Evolutionary conservation across 352 stramenopile species (phyloP), one percentile per base, ranked within the genome.

Genomic region (Phytophthora brassicae): DNA sequence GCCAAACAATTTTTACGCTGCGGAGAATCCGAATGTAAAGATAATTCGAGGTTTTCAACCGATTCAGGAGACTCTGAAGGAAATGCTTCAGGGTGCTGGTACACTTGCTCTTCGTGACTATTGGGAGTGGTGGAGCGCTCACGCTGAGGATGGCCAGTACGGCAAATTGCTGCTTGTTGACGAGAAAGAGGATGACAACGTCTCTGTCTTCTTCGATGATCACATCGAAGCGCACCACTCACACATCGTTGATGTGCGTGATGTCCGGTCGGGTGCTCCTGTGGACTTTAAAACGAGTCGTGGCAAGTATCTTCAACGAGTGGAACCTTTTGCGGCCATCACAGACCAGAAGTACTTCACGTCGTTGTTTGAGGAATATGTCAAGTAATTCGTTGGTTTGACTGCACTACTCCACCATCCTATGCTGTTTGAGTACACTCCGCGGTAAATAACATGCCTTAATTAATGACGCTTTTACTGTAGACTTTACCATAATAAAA

Each of bases 91-190:
- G 24, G 57, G 51, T 5, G 63, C 78, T 24, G 60, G 62, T 39
- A 88, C 72, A 23, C 60, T 93, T 20, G 86, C 79, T 6, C 67
- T 94, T 46, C 81, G 86, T 50, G 86, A 94, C 54, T 93, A 92
- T 66, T 94, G 79, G 79, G 85, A 94, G 64, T 92, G 83, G 81
- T 94, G 85, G 85, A 90, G 81, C 39, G 76, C 81, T 4, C 86
- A 95, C 57, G 86, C 81, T 24, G 86, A 95, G 57, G 58, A 72
- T 36, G 74, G 68, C 29, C 80, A 91, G 57, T 93, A 90, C 61
- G 86, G 86, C 48, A 95, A 92, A 58, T 53, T 92, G 23, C 61
- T 93, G 56, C 61, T 94, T 0, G 59, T 94, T 11, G 61, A 86
- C 35, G 52, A 70, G 14, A 50, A 60, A 31, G 46, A 56, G n/a